These are phyloP conservation scores for Verticillium isaacii DNA, from an alignment of 2,329 filamentous ascomycete genomes.

Conservation along the genomic window DNA sequence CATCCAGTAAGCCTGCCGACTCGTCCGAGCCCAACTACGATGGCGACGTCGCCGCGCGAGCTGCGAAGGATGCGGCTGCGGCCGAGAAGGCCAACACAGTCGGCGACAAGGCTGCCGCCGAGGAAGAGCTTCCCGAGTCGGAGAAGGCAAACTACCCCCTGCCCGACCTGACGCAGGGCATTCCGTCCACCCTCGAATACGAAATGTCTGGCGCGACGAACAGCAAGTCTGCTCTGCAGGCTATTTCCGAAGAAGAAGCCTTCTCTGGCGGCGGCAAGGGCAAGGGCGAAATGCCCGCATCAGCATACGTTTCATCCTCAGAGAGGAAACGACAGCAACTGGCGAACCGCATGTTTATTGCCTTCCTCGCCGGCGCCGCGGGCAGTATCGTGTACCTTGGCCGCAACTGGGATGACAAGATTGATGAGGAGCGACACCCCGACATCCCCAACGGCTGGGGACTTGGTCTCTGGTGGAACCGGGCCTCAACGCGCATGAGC, in stretches of 20 bases:
- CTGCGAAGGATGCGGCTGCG: conserved; percentile 5
- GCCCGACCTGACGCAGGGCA: conserved; percentile 89
- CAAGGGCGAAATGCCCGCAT: conserved; percentile 64
- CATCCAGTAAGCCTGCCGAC: conserved; percentile 4
- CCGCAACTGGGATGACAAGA: conserved; percentile 80
- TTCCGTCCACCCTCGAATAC: conserved; percentile 82
- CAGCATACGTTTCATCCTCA: conserved; percentile 84
- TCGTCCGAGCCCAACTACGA: conserved; percentile 3
- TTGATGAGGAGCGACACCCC: conserved; percentile 64
- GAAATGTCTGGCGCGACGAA: conserved; percentile 49
- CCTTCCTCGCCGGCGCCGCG: conserved; percentile 51
- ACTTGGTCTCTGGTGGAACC: conserved; percentile 70
- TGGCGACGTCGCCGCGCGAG: conserved; percentile 8
- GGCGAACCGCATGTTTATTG: conserved; percentile 68
- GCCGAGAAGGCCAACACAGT: conserved; percentile 4
- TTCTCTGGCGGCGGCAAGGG: conserved; percentile 44
- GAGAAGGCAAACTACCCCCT: conserved; percentile 52
- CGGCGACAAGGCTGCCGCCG: conserved; percentile 13
- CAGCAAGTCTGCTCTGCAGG: conserved; percentile 16
- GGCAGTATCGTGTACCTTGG: conserved; percentile 70
- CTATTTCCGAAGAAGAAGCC: conserved; percentile 22
- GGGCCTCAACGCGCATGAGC: conserved; percentile 68
- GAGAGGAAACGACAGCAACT: conserved; percentile 75
- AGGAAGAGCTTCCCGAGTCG: conserved; percentile 13
- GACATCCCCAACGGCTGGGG: conserved; percentile 79